Conservation (phyloP, 1,139 yeast species). For the Suhomyces chickasaworum region DNA sequence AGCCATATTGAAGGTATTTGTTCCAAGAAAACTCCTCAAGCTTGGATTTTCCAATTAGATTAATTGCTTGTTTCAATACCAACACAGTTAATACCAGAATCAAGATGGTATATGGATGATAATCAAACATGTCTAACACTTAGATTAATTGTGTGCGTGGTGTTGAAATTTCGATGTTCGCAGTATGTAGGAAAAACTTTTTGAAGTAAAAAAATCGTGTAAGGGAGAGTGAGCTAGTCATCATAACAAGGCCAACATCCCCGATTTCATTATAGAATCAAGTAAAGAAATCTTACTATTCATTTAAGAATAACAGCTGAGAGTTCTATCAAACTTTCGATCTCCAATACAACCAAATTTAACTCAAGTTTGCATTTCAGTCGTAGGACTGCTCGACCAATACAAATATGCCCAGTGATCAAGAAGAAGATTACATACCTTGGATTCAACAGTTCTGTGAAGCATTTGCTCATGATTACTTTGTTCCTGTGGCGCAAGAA, state of each 20-base stretch:
- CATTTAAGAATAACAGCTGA: neutral
- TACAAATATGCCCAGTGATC: constrained; percentile 43
- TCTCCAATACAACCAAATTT: neutral
- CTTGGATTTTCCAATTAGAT: constrained; percentile 36
- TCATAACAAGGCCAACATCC: constrained; percentile 5
- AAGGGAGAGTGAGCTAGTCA: constrained; percentile 8
- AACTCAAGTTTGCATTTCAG: neutral
- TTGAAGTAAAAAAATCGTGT: constrained; percentile 9
- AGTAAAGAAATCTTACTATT: neutral
- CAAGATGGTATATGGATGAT: constrained; percentile 31
- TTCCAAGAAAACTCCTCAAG: constrained; percentile 46
- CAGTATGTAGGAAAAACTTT: constrained; percentile 14
- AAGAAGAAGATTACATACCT: constrained; percentile 66
- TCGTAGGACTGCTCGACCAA: neutral
- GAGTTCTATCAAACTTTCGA: neutral
- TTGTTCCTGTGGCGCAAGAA: constrained; percentile 89
- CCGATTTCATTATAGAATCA: neutral
- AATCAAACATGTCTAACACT: constrained; percentile 24
- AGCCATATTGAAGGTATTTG: constrained; percentile 38
- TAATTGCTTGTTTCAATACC: constrained; percentile 32
- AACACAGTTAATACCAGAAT: constrained; percentile 33
- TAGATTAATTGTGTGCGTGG: neutral
- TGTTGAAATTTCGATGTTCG: neutral
- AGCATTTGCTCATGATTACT: constrained; percentile 87
- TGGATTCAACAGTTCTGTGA: constrained; percentile 93